Evolutionary conservation across 805 yeast genomes (phyloP), one percentile per base, ranked within the genome.

Genomic region (Hagleromyces aurorensis): DNA sequence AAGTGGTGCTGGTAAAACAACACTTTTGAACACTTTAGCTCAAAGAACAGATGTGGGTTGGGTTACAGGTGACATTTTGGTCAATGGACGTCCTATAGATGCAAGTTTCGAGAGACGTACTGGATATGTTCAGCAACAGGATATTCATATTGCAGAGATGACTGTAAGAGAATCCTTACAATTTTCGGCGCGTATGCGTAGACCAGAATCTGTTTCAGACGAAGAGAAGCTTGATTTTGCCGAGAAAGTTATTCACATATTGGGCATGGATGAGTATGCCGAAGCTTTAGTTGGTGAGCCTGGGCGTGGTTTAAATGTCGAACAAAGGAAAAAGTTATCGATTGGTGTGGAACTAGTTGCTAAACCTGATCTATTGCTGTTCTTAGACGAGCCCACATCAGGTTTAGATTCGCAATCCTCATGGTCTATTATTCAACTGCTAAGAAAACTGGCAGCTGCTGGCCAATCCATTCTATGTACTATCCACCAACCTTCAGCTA

Each of bases 1-100:
- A 43, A 70, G 77, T 2, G 79, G 79, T 40, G 78, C 78, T 12
- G 79, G 78, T 44, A 72, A 72, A 48, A 72, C 78, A 0, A 72
- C 79, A 4, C 52, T 72, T 29, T 57, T 72, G 35, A 72, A 72
- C 43, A 66, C 67, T 19, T 50, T 72, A 36, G 67, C 75, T 25
- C 68, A 66, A 44, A 59, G 79, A 46, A 57, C 62, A 23, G 67
- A 67, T 27, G 56, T 63, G 31, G 78, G 78, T 38, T 64, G 68
- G 27, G 58, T 72, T 16, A 67, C 75, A 7, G 78, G 78, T 40
- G 74, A 66, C 36, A 65, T 69, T 67, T 46, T 70, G 34, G 72
- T 72, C 13, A 69, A 72, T 45, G 77, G 77, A 36, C 56, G 55
- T 14, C 62, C 65, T 4, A 49, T 69, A 21, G 72, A 75, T 43